A percentile compares a stretch with the other conserved stretches of the same genome.
These are phyloP conservation scores for Penicillium sp. DNA, from an alignment of 2,329 filamentous ascomycete species.

Conservation along the genomic window DNA sequence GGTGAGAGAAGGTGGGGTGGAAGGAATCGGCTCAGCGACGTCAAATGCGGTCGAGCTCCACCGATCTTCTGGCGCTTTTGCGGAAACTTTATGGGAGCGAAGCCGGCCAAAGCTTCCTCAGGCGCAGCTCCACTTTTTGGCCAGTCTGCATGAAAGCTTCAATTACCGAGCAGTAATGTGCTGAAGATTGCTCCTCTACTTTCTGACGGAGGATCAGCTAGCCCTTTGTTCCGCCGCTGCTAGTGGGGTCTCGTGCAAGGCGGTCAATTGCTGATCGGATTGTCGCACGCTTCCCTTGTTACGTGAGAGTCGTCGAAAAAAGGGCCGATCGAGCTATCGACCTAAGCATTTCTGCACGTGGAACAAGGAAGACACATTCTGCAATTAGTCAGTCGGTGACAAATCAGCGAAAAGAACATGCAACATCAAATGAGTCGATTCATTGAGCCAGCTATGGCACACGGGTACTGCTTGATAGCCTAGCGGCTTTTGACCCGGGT, in stretches of 20 bases:
- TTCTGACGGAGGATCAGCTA: not conserved
- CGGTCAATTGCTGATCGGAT: slow-evolving; percentile 11
- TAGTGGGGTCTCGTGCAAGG: slow-evolving; percentile 1
- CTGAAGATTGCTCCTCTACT: not conserved
- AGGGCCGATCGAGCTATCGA: not conserved
- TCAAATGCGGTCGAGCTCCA: slow-evolving; percentile 32
- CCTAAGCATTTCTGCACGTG: not conserved
- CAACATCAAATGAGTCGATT: too few species aligned
- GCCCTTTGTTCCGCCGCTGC: not conserved
- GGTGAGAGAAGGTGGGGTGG: slow-evolving; percentile 21
- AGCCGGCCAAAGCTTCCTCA: slow-evolving; percentile 4
- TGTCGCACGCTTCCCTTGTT: slow-evolving; percentile 5
- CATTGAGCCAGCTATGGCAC: too few species aligned
- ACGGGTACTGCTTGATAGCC: not conserved
- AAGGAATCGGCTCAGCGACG: slow-evolving; percentile 27
- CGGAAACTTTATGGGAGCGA: slow-evolving; percentile 20
- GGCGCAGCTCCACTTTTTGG: slow-evolving; percentile 9
- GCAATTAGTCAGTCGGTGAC: too few species aligned
- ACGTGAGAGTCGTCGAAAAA: slow-evolving; percentile 4
- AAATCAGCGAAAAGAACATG: too few species aligned
- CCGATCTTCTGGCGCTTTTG: slow-evolving; percentile 23
- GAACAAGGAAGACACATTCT: not conserved
- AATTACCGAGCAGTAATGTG: not conserved
- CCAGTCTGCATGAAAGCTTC: not conserved
- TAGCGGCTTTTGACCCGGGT: not conserved